Conservation (phyloP, 805 yeast species). For the Metschnikowia proteae region DNA sequence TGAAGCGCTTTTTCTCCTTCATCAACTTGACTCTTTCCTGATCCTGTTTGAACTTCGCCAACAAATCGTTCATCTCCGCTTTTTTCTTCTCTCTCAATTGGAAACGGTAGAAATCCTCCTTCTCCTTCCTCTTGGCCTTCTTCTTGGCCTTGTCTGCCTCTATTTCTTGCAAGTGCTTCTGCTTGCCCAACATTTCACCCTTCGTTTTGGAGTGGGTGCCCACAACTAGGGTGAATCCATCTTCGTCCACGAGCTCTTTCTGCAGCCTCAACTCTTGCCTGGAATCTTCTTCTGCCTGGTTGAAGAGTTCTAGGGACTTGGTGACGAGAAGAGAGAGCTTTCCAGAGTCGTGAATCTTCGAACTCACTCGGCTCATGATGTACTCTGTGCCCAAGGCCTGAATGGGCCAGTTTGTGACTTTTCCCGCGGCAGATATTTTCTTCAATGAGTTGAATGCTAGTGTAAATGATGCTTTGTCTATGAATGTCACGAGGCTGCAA, state of each 20-base stretch:
- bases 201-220: constrained; percentile 81
- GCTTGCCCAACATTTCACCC: constrained; percentile 63
- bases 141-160: constrained; percentile 37
- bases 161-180: constrained; percentile 36
- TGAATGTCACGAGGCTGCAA: constrained; percentile 68
- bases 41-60: constrained; percentile 82
- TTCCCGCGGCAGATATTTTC: constrained; percentile 35
- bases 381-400: constrained; percentile 36
- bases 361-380: constrained; percentile 37
- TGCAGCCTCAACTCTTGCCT: constrained; percentile 52
- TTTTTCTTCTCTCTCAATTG: constrained; percentile 93
- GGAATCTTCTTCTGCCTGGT: constrained; percentile 62
- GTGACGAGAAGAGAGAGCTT: constrained; percentile 55
- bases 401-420: constrained; percentile 37
- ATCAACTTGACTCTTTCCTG: constrained; percentile 78
- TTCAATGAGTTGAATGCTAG: constrained; percentile 63
- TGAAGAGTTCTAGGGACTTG: constrained; percentile 61
- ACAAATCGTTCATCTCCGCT: constrained; percentile 82
- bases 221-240: constrained; percentile 89
- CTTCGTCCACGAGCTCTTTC: constrained; percentile 75
- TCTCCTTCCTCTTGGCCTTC: constrained; percentile 68
- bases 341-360: constrained; percentile 44
- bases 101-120: constrained; percentile 90
- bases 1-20: constrained; percentile 78
- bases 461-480: constrained; percentile 65